Conservation (phyloP, 257 asterid genomes). For the Coffea canephora region DNA sequence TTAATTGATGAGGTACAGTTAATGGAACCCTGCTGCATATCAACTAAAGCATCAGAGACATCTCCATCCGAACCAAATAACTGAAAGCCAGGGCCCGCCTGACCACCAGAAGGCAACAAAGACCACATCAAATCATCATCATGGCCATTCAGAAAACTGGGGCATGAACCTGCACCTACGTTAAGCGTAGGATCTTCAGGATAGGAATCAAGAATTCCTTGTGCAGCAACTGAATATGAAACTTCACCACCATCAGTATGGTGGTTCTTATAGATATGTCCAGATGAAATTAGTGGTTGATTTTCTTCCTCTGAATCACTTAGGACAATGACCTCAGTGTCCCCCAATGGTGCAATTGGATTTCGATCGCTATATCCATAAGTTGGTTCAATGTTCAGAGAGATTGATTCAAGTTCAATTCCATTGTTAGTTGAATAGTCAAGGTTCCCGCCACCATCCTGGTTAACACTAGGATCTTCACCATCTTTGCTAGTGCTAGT, state of each 20-base stretch:
- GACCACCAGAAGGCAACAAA: conserved; percentile 70
- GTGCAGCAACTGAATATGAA: conserved; percentile 44
- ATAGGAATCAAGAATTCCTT: conserved; percentile 58
- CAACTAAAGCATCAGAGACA: conserved; percentile 59
- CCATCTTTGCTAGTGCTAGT: conserved; percentile 83
- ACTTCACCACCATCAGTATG: conserved; percentile 41
- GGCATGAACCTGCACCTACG: conserved; percentile 47
- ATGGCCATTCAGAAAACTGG: conserved; percentile 43
- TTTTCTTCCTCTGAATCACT: conserved; percentile 91
- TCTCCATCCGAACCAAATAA: conserved; percentile 77
- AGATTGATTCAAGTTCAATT: conserved; percentile 62
- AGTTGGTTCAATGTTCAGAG: conserved; percentile 51
- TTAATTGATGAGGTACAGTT: conserved; percentile 54
- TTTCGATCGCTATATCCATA: conserved; percentile 38
- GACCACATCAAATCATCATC: conserved; percentile 85
- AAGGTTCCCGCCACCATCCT: conserved; percentile 59
- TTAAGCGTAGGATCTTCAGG: conserved; percentile 51
- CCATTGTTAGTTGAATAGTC: conserved; percentile 61
- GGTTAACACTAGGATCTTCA: conserved; percentile 89
- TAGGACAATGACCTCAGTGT: conserved; percentile 66
- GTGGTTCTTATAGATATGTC: conserved; percentile 29
- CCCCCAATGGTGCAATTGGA: conserved; percentile 46
- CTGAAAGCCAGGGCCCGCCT: conserved; percentile 76
- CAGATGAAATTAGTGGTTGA: conserved; percentile 44
- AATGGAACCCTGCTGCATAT: conserved; percentile 52